These are phyloP conservation scores for Sporothrix phasma DNA, from an alignment of 2,329 filamentous ascomycete species.

Conservation along the genomic window DNA sequence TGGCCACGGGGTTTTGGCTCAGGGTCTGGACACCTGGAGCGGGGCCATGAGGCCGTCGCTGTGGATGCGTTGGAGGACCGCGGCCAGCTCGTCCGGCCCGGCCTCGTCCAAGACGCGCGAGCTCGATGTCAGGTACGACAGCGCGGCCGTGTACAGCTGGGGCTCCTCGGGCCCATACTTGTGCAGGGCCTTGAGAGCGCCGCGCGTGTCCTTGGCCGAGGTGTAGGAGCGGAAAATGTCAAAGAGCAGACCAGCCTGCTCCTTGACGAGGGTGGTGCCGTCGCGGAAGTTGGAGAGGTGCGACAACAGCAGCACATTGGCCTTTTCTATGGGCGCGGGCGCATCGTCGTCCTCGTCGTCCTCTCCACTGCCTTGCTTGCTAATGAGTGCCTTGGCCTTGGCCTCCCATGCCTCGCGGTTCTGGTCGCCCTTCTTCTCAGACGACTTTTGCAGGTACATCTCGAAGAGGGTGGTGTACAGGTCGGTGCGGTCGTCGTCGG, in stretches of 20 bases:
- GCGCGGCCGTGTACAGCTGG: constrained; percentile 80
- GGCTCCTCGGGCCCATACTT: constrained; percentile 91
- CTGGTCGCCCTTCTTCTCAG: constrained; percentile 55
- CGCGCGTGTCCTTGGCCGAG: constrained; percentile 78
- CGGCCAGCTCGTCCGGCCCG: constrained; percentile 68
- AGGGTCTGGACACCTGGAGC: constrained; percentile 94
- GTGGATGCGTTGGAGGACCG: constrained; percentile 76
- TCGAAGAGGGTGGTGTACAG: constrained; percentile 93
- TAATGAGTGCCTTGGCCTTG: constrained; percentile 79
- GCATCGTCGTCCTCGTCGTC: constrained; percentile 44
- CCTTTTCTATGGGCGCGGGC: constrained; percentile 80
- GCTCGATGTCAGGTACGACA: constrained; percentile 88
- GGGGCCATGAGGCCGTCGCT: constrained; percentile 88
- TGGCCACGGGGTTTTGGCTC: constrained; percentile 59
- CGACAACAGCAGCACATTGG: constrained; percentile 85
- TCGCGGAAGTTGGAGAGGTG: constrained; percentile 84
- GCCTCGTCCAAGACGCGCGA: constrained; percentile 73
- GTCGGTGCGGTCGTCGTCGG: constrained; percentile 67
- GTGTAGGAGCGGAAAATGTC: constrained; percentile 98
- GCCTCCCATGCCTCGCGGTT: constrained; percentile 74
- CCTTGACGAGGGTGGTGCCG: constrained; percentile 83
- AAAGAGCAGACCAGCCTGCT: constrained; percentile 82
- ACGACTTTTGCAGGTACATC: constrained; percentile 91
- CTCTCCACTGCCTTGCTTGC: constrained; percentile 37
- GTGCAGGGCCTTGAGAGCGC: constrained; percentile 77